Evolutionary conservation across 2,329 filamentous ascomycete species (phyloP), one percentile per base, ranked within the genome.

Genomic region (Claviceps sp.): DNA sequence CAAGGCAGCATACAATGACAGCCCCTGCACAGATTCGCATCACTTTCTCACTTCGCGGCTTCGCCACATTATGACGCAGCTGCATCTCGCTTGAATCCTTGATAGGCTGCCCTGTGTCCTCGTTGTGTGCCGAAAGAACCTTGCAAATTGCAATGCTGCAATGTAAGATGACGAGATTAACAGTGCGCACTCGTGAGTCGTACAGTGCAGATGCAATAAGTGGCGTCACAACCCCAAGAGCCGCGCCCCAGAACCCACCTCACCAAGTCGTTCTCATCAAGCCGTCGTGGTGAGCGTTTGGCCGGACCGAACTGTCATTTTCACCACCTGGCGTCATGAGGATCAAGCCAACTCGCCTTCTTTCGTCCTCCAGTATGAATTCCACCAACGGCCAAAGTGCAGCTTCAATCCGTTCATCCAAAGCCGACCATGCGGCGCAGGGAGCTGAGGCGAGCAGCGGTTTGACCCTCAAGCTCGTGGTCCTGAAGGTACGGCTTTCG

Each of bases 271-370:
- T 47, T 48, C 50, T 46, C 50, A 42, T 47, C 26, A 24, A 5
- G 45, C 34, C 42, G n/a, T 22, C 49, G 20, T 26, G 18, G 30
- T 44, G 50, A 51, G 53, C 43, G 50, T 50, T 40, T 48, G 49
- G 50, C 48, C 55, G 46, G 48, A 52, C 54, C 54, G 55, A 50
- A 52, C 41, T 42, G 48, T 51, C 50, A 50, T 47, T 55, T 34
- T 43, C 41, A 43, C 20, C 20, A 14, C 50, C 51, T n/a, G 55
- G 41, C 58, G 61, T 60, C 63, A 79, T 80, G 77, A 75, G 76
- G 63, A 78, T 80, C 61, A 73, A 80, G 55, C 76, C 77, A 52
- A 71, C 67, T 55, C 73, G 77, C 50, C 67, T 81, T 40, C 77
- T 78, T 53, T 65, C 60, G 26, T 73, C 74, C 20, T 65, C 63